Conservation (phyloP, 1,284 basidiomycete genomes). For the Coniophora puteana region DNA sequence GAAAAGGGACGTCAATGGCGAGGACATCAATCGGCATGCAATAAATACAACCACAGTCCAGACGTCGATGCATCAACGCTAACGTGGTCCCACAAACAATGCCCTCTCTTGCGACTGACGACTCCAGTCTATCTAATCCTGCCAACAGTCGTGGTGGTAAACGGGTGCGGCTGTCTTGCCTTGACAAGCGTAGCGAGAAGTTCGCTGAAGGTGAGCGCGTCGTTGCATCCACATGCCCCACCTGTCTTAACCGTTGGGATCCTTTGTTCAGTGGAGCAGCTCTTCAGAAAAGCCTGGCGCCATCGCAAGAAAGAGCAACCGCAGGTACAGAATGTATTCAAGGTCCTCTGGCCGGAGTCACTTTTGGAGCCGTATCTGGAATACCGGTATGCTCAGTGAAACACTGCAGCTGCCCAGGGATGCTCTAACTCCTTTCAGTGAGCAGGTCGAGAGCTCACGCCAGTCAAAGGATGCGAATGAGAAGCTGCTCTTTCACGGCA, state of each 20-base stretch:
- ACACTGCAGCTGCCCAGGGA: neutral
- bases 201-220: slow-evolving; percentile 26
- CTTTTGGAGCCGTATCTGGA: slow-evolving; percentile 41
- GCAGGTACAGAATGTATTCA: slow-evolving; percentile 48
- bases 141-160: slow-evolving; percentile 30
- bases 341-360: slow-evolving; percentile 43
- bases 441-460: too few species aligned
- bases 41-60: too few species aligned
- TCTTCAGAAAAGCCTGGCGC: slow-evolving; percentile 53
- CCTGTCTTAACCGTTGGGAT: too few species aligned
- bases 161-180: slow-evolving; percentile 33
- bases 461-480: slow-evolving; percentile 37
- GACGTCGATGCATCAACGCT: too few species aligned
- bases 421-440: neutral
- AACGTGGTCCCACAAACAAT: too few species aligned
- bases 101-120: too few species aligned
- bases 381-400: slow-evolving; percentile 39
- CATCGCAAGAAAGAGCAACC: slow-evolving; percentile 51
- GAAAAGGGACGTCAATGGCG: too few species aligned
- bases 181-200: slow-evolving; percentile 19
- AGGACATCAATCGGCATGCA: too few species aligned
- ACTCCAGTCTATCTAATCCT: slow-evolving; percentile 42
- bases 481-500: slow-evolving; percentile 59
- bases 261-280: slow-evolving; percentile 42
- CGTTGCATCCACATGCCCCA: too few species aligned